phyloP scores from a whole-genome alignment of 1,284 basidiomycete species.

The Mycena citricolor region DNA sequence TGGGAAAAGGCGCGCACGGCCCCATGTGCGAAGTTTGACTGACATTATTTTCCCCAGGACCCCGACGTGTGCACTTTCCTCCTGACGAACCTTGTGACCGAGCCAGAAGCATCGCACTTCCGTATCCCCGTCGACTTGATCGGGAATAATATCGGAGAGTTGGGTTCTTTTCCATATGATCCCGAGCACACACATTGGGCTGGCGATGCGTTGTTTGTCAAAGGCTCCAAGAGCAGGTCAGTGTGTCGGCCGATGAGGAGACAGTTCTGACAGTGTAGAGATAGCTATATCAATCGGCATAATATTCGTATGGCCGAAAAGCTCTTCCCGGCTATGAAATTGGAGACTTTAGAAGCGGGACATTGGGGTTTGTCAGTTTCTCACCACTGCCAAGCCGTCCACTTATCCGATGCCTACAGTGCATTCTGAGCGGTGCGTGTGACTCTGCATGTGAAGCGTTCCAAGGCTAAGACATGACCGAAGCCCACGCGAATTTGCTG shows the following conservation, averaged over 20 bases:
- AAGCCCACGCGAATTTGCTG: constrained; percentile 15
- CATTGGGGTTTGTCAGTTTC: constrained; percentile 66
- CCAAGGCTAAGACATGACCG: background rate
- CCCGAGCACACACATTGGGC: constrained; percentile 58
- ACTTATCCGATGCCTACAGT: constrained; percentile 36
- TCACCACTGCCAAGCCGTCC: background rate
- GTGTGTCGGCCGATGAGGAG: constrained; percentile 25
- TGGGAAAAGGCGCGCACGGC: constrained; percentile 52
- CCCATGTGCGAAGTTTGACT: constrained; percentile 3
- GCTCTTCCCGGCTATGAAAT: constrained; percentile 67
- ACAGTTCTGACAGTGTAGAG: background rate
- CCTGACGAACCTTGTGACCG: constrained; percentile 71
- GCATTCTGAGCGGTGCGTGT: constrained; percentile 55
- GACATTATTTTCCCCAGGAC: constrained; percentile 50
- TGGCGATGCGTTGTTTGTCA: constrained; percentile 73
- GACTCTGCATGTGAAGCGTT: background rate
- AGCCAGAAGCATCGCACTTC: constrained; percentile 51
- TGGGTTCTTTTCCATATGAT: constrained; percentile 76
- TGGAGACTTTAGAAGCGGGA: constrained; percentile 57
- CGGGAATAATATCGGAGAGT: constrained; percentile 55
- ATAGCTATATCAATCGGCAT: constrained; percentile 69
- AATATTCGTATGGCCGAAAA: constrained; percentile 57
- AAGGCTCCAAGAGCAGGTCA: constrained; percentile 75
- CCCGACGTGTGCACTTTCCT: constrained; percentile 73
- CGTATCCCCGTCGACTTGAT: constrained; percentile 73